phyloP scores from a whole-genome alignment of 2,329 filamentous ascomycete species.

The Macrophomina phaseolina region DNA sequence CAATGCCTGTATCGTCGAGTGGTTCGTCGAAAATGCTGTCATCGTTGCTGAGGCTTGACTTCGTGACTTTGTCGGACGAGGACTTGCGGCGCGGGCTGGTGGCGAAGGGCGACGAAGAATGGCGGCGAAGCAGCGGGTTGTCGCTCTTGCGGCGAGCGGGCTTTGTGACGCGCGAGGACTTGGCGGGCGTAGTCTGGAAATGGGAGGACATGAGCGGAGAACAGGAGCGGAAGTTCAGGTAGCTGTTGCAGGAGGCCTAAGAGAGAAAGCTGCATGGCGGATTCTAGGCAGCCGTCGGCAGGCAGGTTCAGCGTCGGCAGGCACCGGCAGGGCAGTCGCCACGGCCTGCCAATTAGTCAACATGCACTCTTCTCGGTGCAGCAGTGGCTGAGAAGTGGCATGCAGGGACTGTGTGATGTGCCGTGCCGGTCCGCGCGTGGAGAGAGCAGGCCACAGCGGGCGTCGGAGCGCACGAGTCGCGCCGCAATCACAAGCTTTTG shows the following conservation, averaged over 20 bases:
- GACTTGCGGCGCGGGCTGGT: slow-evolving; percentile 44
- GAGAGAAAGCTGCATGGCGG: background rate
- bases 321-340: slow-evolving; percentile 3
- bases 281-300: background rate
- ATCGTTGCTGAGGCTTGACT: slow-evolving; percentile 35
- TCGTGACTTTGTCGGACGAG: slow-evolving; percentile 30
- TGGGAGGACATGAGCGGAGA: slow-evolving; percentile 24
- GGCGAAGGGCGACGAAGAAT: slow-evolving; percentile 46
- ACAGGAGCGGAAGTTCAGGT: background rate
- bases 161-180: slow-evolving; percentile 31
- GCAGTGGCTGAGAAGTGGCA: slow-evolving; percentile 12
- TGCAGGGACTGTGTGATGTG: slow-evolving; percentile 23
- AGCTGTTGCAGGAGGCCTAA: slow-evolving; percentile 6
- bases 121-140: slow-evolving; percentile 36
- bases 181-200: slow-evolving; percentile 29
- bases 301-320: background rate
- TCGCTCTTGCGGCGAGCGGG: slow-evolving; percentile 28
- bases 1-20: slow-evolving; percentile 66
- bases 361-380: background rate
- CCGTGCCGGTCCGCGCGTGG: slow-evolving; percentile 18
- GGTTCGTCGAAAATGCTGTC: slow-evolving; percentile 46
- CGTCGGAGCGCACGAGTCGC: slow-evolving; percentile 5
- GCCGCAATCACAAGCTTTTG: slow-evolving; percentile 23
- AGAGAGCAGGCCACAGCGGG: background rate
- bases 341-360: background rate